phyloP scores from a whole-genome alignment of 2,329 filamentous ascomycete species.

The Macrophomina phaseolina region DNA sequence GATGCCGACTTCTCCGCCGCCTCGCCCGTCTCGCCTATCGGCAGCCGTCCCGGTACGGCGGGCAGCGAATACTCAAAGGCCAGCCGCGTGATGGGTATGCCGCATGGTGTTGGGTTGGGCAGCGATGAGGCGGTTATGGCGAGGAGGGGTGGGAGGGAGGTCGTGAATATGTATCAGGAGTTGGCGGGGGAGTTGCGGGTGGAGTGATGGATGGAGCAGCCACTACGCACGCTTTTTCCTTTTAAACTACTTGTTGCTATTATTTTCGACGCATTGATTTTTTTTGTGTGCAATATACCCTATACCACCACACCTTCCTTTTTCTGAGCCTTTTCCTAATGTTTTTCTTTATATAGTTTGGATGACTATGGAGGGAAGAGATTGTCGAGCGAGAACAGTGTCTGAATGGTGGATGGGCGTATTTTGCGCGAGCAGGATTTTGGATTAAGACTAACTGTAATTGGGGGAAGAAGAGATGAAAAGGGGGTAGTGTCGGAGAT shows the following conservation, averaged over 20 bases:
- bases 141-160: conserved; percentile 6
- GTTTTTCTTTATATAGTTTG: not conserved
- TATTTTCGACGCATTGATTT: not conserved
- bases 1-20: not conserved
- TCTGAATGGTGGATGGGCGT: not conserved
- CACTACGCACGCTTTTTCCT: not conserved
- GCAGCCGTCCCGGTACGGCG: conserved; percentile 14
- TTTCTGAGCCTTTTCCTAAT: not conserved
- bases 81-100: conserved; percentile 10
- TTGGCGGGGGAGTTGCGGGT: conserved; percentile 6
- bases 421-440: not conserved
- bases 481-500: too few relatives aligned
- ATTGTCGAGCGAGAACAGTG: not conserved
- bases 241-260: not conserved
- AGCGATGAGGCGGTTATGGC: not conserved
- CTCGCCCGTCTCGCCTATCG: not conserved
- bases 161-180: conserved; percentile 24
- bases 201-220: not conserved
- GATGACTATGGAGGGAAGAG: not conserved
- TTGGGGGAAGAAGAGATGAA: too few relatives aligned
- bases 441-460: not conserved
- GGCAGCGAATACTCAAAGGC: not conserved
- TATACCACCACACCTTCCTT: conserved; percentile 8
- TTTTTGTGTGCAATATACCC: conserved; percentile 17
- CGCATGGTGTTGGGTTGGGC: not conserved